A percentile compares a stretch with the other conserved stretches of the same genome.
phyloP scores from a whole-genome alignment of 2,329 filamentous ascomycete species.

The Colletotrichum sp. region DNA sequence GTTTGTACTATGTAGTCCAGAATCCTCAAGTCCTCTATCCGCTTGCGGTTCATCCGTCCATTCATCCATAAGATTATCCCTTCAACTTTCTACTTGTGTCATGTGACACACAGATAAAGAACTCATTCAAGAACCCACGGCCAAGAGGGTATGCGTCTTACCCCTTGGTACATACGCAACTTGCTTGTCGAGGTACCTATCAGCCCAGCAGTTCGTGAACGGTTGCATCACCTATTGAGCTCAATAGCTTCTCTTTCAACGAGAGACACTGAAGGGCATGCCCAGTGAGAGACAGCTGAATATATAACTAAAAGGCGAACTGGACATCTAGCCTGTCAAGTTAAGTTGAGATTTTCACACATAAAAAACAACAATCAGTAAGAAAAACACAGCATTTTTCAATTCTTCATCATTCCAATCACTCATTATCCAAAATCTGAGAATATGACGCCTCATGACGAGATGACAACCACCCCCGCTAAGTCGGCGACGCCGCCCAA shows the following conservation, averaged over 20 bases:
- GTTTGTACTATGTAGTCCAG: not conserved
- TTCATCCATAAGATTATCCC: not conserved
- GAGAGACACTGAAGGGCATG: not conserved
- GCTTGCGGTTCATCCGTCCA: not conserved
- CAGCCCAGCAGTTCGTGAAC: not conserved
- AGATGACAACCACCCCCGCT: not conserved
- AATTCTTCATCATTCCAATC: not conserved
- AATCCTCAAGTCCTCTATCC: not conserved
- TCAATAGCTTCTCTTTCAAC: not conserved
- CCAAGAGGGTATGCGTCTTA: not conserved
- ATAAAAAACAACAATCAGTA: not conserved
- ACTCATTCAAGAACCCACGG: not conserved
- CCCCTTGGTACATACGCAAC: not conserved
- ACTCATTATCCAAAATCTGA: not conserved
- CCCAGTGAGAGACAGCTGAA: not conserved
- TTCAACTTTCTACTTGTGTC: not conserved
- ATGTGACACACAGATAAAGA: not conserved
- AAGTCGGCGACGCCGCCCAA: not conserved
- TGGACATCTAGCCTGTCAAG: not conserved
- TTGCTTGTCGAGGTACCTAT: not conserved
- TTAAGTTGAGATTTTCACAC: not conserved
- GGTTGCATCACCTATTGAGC: not conserved
- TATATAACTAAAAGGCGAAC: not conserved
- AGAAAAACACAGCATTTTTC: not conserved
- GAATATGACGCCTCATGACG: not conserved